Percentiles rank a stretch among this genome's conserved stretches.
Evolutionary conservation across 164 flowering plant species (phyloP).

Genomic region (Aristolochia fimbriata): DNA sequence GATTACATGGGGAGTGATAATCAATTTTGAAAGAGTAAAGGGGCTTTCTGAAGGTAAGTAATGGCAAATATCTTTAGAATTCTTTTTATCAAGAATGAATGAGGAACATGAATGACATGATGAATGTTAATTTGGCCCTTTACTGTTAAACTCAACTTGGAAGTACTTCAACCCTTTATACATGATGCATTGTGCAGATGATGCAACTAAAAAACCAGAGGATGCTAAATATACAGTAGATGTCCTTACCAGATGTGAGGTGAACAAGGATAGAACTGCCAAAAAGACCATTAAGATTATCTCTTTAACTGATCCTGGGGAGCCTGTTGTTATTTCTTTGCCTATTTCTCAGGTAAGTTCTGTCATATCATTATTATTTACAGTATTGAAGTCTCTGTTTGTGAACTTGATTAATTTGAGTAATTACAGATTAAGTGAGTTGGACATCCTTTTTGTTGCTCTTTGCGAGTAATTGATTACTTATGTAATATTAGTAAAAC

Average conservation of each 20-base stretch:
- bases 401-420: neutral
- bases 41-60: conserved; percentile 52
- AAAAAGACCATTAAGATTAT: conserved; percentile 55
- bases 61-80: neutral
- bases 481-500: neutral
- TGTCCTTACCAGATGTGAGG: conserved; percentile 81
- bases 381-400: neutral
- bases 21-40: conserved; percentile 67
- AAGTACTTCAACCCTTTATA: no score
- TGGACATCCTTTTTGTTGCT: neutral
- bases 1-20: conserved; percentile 84
- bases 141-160: no score
- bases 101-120: no score
- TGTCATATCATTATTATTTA: neutral
- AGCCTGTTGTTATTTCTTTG: conserved; percentile 72
- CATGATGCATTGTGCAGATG: conserved; percentile 32
- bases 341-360: conserved; percentile 61
- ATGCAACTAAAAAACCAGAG: conserved; percentile 64
- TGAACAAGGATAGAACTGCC: conserved; percentile 39
- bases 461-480: neutral
- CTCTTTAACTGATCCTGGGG: conserved; percentile 60
- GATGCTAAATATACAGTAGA: conserved; percentile 69
- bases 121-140: no score
- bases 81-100: neutral
- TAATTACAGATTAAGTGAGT: neutral